These are phyloP conservation scores for Penicillium roqueforti DNA, from an alignment of 495 filamentous ascomycete species.

Conservation along the genomic window DNA sequence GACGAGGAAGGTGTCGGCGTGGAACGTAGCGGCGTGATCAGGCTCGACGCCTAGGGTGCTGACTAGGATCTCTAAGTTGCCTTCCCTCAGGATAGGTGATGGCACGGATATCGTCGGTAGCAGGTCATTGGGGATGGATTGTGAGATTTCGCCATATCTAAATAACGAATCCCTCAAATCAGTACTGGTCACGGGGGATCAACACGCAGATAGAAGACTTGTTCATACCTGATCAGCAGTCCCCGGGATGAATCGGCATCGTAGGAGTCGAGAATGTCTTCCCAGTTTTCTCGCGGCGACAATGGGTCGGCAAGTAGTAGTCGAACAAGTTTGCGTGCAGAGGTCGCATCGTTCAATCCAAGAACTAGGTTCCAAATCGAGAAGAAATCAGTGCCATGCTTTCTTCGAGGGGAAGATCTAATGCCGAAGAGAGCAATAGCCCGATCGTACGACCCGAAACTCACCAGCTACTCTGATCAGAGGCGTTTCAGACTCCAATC, in stretches of 20 bases:
- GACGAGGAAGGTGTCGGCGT: constrained; percentile 56
- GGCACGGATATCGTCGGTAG: constrained; percentile 59
- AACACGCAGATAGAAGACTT: neutral
- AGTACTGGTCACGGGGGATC: neutral
- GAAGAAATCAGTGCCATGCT: constrained; percentile 1
- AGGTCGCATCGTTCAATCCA: constrained; percentile 43
- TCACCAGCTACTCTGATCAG: constrained; percentile 68
- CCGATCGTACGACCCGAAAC: constrained; percentile 11
- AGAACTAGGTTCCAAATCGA: constrained; percentile 39
- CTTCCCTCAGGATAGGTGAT: constrained; percentile 60
- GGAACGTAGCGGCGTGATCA: constrained; percentile 47
- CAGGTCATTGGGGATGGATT: constrained; percentile 41
- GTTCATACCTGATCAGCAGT: constrained; percentile 53
- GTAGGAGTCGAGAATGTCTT: constrained; percentile 55
- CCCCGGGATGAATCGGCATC: constrained; percentile 44
- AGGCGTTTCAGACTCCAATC: constrained; percentile 59
- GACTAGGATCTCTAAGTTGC: constrained; percentile 77
- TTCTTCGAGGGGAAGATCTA: neutral
- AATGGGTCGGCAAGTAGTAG: constrained; percentile 77
- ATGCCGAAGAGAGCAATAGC: neutral
- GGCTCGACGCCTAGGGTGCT: constrained; percentile 47
- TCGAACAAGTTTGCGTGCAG: constrained; percentile 59
- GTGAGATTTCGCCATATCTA: constrained; percentile 52
- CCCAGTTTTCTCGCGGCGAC: constrained; percentile 60
- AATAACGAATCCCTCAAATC: neutral